Evolutionary conservation across 306 rosid species (phyloP), one percentile per base, ranked within the genome.

Genomic region (Malus sieversii): DNA sequence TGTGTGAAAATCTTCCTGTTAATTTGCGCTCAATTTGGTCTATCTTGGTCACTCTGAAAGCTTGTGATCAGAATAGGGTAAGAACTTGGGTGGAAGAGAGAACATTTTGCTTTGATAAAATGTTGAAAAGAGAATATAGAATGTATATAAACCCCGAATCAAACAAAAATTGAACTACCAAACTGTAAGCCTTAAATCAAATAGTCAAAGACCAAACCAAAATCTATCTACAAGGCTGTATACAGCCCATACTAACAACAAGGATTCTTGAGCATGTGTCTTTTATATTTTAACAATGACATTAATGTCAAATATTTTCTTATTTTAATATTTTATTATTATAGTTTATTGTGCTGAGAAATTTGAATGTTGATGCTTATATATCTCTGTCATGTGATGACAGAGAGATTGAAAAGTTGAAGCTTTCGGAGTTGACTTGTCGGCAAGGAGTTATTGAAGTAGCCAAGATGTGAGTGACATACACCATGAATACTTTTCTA

Each of bases 361-460:
- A 48, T 71, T 61, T 9, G 30, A 58, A 71, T 40, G 69, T 55
- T 35, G 66, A 18, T 74, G 62, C 74, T 79, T 42, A 69, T 70
- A 13, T 76, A 45, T 60, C 16, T 42, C 71, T 71, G 71, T 71
- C 52, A 30, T 81, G 20, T 66, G 23, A 70, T 86, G 69, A 78
- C 96, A 93, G 98, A 20, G 98, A 95, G 89, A 92, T 95, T 59
- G 99, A 94, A 76, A 95, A 95, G 90, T 82, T 95, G 79, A 92
- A 89, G 92, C 97, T 90, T 68, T 84, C 97, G 11, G 97, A 95
- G 33, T 29, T 95, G 97, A 89, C 93, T 66, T 95, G 99, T 83
- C 90, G 97, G 66, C 93, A 95, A 80, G 99, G 97, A 69, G 90
- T 95, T 79, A 82, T 95, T 77, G 99, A 95, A 87, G 97, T 95